A percentile compares a stretch with the other conserved stretches of the same genome.
phyloP scores from a whole-genome alignment of 2,329 filamentous ascomycete species.

The Colletotrichum noveboracense region DNA sequence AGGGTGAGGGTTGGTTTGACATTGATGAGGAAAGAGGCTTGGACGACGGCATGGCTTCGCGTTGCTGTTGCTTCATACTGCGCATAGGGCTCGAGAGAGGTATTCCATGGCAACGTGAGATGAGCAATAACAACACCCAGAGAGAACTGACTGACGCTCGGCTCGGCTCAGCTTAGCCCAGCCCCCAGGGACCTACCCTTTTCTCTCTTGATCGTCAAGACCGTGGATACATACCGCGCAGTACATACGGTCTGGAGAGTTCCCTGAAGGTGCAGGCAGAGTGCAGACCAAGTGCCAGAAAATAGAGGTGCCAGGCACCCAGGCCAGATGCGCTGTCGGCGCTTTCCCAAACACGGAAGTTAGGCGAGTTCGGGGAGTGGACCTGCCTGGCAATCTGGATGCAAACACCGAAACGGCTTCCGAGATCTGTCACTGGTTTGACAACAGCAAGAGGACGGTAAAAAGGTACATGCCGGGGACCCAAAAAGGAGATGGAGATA shows the following conservation, averaged over 20 bases:
- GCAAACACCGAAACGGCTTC: slow-evolving; percentile 12
- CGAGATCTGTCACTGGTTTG: not conserved
- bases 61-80: not conserved
- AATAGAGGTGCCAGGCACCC: not conserved
- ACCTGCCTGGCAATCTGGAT: not conserved
- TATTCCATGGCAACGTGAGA: not conserved
- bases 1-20: not conserved
- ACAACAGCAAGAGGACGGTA: not conserved
- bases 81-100: not conserved
- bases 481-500: not conserved
- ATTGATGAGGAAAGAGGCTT: not conserved
- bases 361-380: slow-evolving; percentile 15
- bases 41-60: not conserved
- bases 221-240: too few species aligned
- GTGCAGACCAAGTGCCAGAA: not conserved
- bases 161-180: not conserved
- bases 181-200: not conserved
- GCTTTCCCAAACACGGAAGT: slow-evolving; percentile 14
- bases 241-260: not conserved
- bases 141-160: not conserved
- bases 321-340: not conserved
- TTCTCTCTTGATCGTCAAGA: not conserved
- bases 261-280: not conserved
- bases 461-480: not conserved
- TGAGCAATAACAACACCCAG: not conserved